Percentiles rank a stretch among this genome's conserved stretches.
Conservation (phyloP, 176 grass and related monocot species). For the Secale cereale region DNA sequence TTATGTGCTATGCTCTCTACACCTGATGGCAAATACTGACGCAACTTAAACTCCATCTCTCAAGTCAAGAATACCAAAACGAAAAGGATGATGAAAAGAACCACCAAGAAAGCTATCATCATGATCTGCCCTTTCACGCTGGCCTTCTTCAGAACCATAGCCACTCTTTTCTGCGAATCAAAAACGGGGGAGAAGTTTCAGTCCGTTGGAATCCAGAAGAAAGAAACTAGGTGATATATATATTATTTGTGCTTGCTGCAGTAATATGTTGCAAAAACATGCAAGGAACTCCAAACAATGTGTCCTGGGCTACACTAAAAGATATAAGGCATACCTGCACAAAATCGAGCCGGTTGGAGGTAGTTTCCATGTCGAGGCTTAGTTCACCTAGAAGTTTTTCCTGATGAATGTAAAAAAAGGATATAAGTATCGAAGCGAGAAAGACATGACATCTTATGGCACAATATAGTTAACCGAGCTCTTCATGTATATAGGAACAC, state of each 20-base stretch:
- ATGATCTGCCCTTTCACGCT: slow-evolving; percentile 75
- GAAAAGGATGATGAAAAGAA: slow-evolving; percentile 96
- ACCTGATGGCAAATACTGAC: neutral
- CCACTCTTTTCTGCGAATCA: slow-evolving; percentile 75
- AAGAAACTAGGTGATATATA: neutral
- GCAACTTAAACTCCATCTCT: neutral
- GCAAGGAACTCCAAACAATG: neutral
- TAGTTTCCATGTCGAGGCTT: slow-evolving; percentile 90
- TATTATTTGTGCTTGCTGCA: neutral
- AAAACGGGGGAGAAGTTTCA: neutral
- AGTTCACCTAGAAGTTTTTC: slow-evolving; percentile 86
- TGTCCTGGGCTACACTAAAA: neutral
- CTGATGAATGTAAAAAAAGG: slow-evolving; percentile 21
- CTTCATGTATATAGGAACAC: neutral
- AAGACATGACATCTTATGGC: neutral
- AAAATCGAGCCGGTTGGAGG: slow-evolving; percentile 84
- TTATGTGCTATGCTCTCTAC: neutral
- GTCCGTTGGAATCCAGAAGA: neutral
- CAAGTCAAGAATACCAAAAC: slow-evolving; percentile 87
- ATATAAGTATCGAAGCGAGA: neutral
- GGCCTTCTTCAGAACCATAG: slow-evolving; percentile 94
- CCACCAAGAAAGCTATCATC: slow-evolving; percentile 75
- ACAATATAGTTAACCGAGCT: neutral
- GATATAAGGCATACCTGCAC: slow-evolving; percentile 52
- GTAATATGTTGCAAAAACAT: neutral